A percentile compares a stretch with the other conserved stretches of the same genome.
Evolutionary conservation across 169 alveolate genomes (phyloP).

Genomic region (Pseudocohnilembus persalinus): DNA sequence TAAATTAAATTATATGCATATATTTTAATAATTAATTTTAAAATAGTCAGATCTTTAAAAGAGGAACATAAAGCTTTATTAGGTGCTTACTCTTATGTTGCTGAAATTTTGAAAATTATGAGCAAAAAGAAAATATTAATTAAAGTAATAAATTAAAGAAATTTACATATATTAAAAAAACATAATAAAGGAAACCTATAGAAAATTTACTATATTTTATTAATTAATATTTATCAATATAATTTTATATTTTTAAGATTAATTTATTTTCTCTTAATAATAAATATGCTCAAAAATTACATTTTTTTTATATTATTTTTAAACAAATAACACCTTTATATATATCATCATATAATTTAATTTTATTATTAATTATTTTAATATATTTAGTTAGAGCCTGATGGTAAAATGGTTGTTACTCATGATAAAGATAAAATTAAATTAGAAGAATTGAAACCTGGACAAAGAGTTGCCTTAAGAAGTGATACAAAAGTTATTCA

Average conservation of each 20-base stretch:
- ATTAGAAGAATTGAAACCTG: conserved; percentile 91
- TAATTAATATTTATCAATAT: background rate
- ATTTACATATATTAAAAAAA: background rate
- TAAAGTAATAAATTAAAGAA: conserved; percentile 76
- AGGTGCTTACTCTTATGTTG: conserved; percentile 97
- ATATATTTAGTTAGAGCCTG: conserved; percentile 74
- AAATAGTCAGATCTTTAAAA: conserved; percentile 89
- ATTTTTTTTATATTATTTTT: too few species aligned
- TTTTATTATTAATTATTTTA: background rate
- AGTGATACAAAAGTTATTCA: conserved; percentile 92
- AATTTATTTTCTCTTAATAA: too few species aligned
- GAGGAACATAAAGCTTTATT: conserved; percentile 93
- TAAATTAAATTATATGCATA: background rate
- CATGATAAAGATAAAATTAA: conserved; percentile 85
- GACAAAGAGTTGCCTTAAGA: conserved; percentile 86
- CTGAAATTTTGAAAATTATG: conserved; percentile 98
- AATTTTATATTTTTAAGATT: background rate
- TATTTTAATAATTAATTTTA: too few species aligned
- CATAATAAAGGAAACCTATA: background rate
- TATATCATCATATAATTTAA: too few species aligned
- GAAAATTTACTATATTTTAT: background rate
- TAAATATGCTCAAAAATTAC: too few species aligned
- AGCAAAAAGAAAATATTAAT: conserved; percentile 97
- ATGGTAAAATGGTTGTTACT: conserved; percentile 98
- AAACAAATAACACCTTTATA: too few species aligned